Base-by-base conservation (phyloP, 306 rosid species). In the Vigna trinervia region DNA sequence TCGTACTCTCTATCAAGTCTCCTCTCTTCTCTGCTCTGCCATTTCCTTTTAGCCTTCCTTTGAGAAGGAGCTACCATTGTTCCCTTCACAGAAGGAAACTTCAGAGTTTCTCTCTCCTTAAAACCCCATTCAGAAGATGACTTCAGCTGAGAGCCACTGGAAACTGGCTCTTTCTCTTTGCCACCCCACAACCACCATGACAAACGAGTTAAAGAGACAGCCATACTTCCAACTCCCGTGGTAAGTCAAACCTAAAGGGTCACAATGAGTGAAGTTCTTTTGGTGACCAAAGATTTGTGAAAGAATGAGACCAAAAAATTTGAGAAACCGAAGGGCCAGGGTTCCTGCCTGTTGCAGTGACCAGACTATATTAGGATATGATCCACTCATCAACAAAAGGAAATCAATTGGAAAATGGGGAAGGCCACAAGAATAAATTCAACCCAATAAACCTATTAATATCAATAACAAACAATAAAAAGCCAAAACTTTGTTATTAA, bases 131-230 rank as follows among this genome's bases (percentile, higher is more conserved):
- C 96, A 60, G 87, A 73, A 12, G 91, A 78, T 78, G 94, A 78
- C 78, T 82, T 90, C 68, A 80, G 11, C 15, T 91, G 23, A 12
- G 91, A 60, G 69, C 89, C 84, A 80, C 71, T 85, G 39, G 88
- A 72, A 71, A 71, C 81, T 0, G 91, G 78, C 83, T 92, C 91
- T 58, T 88, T 87, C 70, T 92, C 97, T 69, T 90, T 94, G 81
- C 92, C 85, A 78, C 94, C 85, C 90, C 92, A 87, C 71, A 88
- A 84, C 87, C 95, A 87, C 86, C 89, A 76, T 4, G 98, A 84
- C 39, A 94, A 72, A 74, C 92, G 92, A 60, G 90, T 76, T 45
- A 94, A 84, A 71, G 96, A 90, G 73, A 92, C 87, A 12, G 92
- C 92, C 98, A 94, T 94, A 68, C 61, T 84, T 73, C 20, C 50